phyloP scores from a whole-genome alignment of 768 basidiomycete species.

The Mycena haematopus region DNA sequence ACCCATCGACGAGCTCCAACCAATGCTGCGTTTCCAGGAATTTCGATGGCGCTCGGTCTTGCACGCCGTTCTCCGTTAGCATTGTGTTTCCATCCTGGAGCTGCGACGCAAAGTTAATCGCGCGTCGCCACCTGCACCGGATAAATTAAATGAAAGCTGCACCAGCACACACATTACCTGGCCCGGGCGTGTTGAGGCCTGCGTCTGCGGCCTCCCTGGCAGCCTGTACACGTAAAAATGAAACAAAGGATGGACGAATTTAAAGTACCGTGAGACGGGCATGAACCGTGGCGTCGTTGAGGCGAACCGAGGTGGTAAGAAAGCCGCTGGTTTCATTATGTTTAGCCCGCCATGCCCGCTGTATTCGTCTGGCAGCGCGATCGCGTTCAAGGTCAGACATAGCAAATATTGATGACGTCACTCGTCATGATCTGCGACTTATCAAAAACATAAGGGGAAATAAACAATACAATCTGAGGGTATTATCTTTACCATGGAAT shows the following conservation, averaged over 20 bases:
- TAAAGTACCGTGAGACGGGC: conserved; percentile 44
- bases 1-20: conserved; percentile 69
- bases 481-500: conserved; percentile 38
- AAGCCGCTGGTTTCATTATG: conserved; percentile 34
- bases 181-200: conserved; percentile 52
- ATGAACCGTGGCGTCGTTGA: conserved; percentile 47
- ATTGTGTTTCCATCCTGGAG: conserved; percentile 53
- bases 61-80: conserved; percentile 38
- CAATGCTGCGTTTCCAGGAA: conserved; percentile 66
- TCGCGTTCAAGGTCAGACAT: conserved; percentile 14
- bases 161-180: conserved; percentile 31
- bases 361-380: conserved; percentile 46
- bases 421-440: no score
- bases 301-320: conserved; percentile 39
- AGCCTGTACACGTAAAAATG: conserved; percentile 36
- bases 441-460: background rate
- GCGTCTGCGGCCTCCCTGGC: conserved; percentile 49
- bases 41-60: conserved; percentile 46
- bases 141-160: background rate
- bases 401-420: no score
- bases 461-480: conserved; percentile 27
- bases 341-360: conserved; percentile 44
- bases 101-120: conserved; percentile 46
- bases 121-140: conserved; percentile 47
- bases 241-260: background rate